Conservation (phyloP, 2,329 filamentous ascomycete genomes). For the Aspergillus thermomutatus region DNA sequence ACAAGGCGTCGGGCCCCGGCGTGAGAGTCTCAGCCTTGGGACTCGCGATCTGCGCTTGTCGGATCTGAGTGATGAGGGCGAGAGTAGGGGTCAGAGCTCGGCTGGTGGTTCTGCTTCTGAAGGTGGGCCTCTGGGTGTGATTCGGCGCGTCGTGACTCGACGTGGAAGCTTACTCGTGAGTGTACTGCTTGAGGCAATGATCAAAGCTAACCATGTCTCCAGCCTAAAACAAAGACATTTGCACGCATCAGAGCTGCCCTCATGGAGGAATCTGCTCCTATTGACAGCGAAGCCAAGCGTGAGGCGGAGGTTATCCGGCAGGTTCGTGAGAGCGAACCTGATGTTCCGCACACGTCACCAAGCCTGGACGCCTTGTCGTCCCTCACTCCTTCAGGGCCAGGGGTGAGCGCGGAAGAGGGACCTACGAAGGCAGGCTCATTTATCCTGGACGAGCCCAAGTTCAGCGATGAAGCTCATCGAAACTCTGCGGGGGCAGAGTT, state of each 20-base stretch:
- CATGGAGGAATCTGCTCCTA: constrained; percentile 79
- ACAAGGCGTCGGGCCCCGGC: constrained; percentile 55
- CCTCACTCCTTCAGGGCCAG: constrained; percentile 43
- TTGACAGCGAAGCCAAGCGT: constrained; percentile 82
- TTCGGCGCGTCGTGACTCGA: constrained; percentile 77
- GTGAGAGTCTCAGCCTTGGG: constrained; percentile 87
- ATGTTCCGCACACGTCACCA: constrained; percentile 46
- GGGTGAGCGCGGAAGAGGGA: constrained; percentile 14
- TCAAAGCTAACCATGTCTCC: constrained; percentile 3
- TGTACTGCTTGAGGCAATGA: constrained; percentile 10
- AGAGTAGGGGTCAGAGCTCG: constrained; percentile 45
- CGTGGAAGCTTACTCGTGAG: constrained; percentile 83
- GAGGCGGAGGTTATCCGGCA: constrained; percentile 96
- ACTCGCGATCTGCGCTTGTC: constrained; percentile 83
- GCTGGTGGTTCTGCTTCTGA: constrained; percentile 33
- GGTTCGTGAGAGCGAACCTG: constrained; percentile 83
- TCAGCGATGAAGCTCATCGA: constrained; percentile 69
- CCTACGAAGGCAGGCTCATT: constrained; percentile 30
- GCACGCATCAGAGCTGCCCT: constrained; percentile 87
- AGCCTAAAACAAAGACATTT: constrained; percentile 97
- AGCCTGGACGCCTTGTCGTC: constrained; percentile 44
- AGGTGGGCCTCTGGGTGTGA: constrained; percentile 68
- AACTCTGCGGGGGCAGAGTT: constrained; percentile 70
- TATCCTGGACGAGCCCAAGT: constrained; percentile 61
- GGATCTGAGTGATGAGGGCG: constrained; percentile 74